A percentile compares a stretch with the other conserved stretches of the same genome.
phyloP scores from a whole-genome alignment of 2,329 filamentous ascomycete genomes.

The Paracoccidioides lutzii region DNA sequence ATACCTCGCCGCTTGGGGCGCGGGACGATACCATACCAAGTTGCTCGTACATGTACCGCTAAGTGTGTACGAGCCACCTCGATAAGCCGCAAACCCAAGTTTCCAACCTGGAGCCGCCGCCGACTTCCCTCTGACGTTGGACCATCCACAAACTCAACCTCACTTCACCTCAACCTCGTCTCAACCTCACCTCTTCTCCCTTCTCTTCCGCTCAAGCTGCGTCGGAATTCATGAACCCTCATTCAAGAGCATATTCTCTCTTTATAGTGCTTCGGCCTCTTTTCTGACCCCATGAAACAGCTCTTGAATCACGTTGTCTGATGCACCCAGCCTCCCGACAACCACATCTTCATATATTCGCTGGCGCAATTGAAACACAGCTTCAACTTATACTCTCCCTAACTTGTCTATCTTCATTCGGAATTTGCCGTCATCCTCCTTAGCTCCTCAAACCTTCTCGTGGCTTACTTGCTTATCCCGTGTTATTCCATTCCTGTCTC shows the following conservation, averaged over 20 bases:
- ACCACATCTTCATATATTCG: not conserved
- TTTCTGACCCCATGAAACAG: not conserved
- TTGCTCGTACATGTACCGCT: no score
- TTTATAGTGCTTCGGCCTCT: not conserved
- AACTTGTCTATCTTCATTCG: not conserved
- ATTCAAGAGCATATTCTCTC: not conserved
- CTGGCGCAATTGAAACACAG: slow-evolving; percentile 2
- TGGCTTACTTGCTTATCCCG: not conserved
- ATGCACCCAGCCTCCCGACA: not conserved
- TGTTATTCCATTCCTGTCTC: not conserved
- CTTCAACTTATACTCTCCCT: not conserved
- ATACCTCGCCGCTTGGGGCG: not conserved
- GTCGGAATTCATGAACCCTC: not conserved
- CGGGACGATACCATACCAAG: not conserved
- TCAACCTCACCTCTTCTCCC: not conserved
- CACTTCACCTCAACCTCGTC: not conserved
- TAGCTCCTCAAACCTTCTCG: not conserved
- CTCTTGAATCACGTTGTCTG: not conserved
- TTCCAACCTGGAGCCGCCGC: not conserved
- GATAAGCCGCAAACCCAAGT: not conserved
- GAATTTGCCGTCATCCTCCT: not conserved
- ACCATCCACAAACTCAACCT: not conserved
- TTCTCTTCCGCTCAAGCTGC: not conserved
- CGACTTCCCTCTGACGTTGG: slow-evolving; percentile 2
- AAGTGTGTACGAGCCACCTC: not conserved